Evolutionary conservation across 148 eudicot genomes (phyloP).

Genomic region (Drosera capensis): DNA sequence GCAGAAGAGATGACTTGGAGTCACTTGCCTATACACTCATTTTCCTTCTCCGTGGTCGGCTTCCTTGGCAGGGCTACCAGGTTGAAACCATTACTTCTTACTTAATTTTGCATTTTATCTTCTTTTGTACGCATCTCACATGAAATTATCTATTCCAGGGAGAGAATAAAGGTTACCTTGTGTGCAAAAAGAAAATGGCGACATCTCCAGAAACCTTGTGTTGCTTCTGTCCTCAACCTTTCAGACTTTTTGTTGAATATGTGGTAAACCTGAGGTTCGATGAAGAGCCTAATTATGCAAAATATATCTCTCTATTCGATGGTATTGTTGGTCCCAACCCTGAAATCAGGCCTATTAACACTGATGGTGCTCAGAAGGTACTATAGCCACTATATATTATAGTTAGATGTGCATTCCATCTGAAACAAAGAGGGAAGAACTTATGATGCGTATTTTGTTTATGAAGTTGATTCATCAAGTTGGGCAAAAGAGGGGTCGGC

Average conservation of each 20-base stretch:
- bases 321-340: constrained; percentile 10
- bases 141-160: neutral
- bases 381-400: neutral
- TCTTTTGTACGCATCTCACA: neutral
- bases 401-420: neutral
- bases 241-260: constrained; percentile 6
- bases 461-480: constrained; percentile 6
- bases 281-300: constrained; percentile 11
- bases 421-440: neutral
- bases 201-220: constrained; percentile 8
- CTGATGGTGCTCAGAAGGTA: constrained; percentile 14
- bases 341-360: constrained; percentile 8
- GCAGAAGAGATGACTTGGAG: constrained; percentile 11
- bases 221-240: constrained; percentile 7
- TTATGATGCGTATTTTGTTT: neutral
- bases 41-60: constrained; percentile 10
- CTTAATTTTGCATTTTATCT: neutral
- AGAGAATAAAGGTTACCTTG: constrained; percentile 7
- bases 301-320: constrained; percentile 6
- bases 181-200: constrained; percentile 10
- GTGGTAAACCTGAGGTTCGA: constrained; percentile 13
- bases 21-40: constrained; percentile 11
- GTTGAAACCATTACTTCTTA: neutral
- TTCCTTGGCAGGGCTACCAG: constrained; percentile 13
- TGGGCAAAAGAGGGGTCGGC: constrained; percentile 8